Evolutionary conservation across 805 yeast genomes (phyloP), one percentile per base, ranked within the genome.

Genomic region (Dipodascus albidus): DNA sequence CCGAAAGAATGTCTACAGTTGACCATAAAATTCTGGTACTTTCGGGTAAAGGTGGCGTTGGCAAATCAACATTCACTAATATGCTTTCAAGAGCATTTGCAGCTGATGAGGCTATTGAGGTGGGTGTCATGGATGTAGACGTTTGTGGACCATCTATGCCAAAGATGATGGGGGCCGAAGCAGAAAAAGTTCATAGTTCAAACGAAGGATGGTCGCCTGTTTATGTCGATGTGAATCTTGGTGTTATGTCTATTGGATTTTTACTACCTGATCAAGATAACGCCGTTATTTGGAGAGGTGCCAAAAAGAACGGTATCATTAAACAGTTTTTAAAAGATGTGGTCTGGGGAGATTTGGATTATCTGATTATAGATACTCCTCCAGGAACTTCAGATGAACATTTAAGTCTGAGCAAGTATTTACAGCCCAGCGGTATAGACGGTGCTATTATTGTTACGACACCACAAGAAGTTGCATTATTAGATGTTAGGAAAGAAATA

Each of bases 311-410:
- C 61, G 89, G 95, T 0, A 74, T 93, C 50, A 93, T 93, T 52
- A 93, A 93, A 64, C 96, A 89, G 70, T 93, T 93, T 62, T 73
- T 93, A 52, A 88, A 86, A 64, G 97, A 91, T 61, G 97, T 93
- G 1, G 89, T 87, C 62, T 93, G 99, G 99, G 96, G 96, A 2
- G 58, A 62, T 14, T 61, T 74, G 14, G 97, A 93, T 67, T 93
- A 86, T 63, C 73, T 93, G 59, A 77, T 93, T 15, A 85, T 93
- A 17, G 99, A 93, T 63, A 93, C 99, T 0, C 99, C 99, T 0
- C 99, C 99, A 0, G 99, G 99, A 0, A 93, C 99, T 0, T 85
- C 96, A 0, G 99, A 93, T 68, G 99, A 93, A 67, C 99, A 93
- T 69, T 75, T 93, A 47, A 83, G 95, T 4, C 90, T 93, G 31